phyloP scores from a whole-genome alignment of 139 green algal genomes.

The Chlamydomonas schloesseri region DNA sequence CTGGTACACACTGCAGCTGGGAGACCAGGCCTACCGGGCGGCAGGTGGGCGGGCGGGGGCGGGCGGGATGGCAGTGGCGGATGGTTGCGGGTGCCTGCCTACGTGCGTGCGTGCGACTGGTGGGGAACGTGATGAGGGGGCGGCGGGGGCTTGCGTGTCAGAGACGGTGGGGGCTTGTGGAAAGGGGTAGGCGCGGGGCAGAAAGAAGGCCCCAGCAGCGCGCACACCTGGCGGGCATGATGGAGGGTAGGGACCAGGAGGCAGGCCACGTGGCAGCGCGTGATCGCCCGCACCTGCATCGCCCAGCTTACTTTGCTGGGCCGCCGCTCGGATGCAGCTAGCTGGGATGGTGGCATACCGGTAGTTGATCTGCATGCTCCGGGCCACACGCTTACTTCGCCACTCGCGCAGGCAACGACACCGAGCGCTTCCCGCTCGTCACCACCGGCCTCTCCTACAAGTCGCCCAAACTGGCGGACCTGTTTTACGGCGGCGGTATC shows the following conservation, averaged over 20 bases:
- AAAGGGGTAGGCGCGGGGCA: too few relatives aligned
- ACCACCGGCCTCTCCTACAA: background rate
- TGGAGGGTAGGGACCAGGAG: too few relatives aligned
- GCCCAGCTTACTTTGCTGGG: too few relatives aligned
- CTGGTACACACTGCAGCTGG: constrained; percentile 32
- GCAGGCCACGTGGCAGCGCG: too few relatives aligned
- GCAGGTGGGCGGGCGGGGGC: background rate
- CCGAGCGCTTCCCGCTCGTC: constrained; percentile 29
- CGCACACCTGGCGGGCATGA: too few relatives aligned
- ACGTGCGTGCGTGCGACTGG: background rate
- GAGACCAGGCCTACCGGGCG: background rate
- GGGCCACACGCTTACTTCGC: background rate
- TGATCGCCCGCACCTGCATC: too few relatives aligned
- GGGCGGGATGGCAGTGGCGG: background rate
- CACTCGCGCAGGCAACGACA: background rate
- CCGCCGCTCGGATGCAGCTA: too few relatives aligned
- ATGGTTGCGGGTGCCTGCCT: background rate
- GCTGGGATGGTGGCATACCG: too few relatives aligned
- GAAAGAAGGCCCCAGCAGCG: too few relatives aligned
- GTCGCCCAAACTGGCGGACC: background rate
- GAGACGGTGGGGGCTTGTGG: too few relatives aligned
- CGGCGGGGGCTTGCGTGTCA: too few relatives aligned
- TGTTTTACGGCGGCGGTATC: background rate
- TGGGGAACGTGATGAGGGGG: background rate
- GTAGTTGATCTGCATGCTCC: too few relatives aligned